Conservation (phyloP, 306 rosid species). For the Vicia faba region DNA sequence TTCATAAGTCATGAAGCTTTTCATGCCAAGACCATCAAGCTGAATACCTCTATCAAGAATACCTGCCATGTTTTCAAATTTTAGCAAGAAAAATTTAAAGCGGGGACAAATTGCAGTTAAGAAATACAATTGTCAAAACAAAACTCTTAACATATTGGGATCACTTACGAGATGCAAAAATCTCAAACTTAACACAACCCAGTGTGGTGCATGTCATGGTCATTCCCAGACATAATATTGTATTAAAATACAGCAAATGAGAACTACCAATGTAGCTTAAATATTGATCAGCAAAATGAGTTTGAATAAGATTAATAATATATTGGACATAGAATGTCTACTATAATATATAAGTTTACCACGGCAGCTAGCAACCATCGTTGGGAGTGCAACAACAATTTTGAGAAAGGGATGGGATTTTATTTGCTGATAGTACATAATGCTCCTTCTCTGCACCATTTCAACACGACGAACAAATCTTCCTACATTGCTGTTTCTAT, state of each 20-base stretch:
- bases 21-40: conserved; percentile 86
- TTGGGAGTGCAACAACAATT: conserved; percentile 90
- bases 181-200: conserved; percentile 4
- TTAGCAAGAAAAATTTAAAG: conserved; percentile 27
- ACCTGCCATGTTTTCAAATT: conserved; percentile 56
- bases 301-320: conserved; percentile 25
- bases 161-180: conserved; percentile 29
- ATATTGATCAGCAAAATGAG: conserved; percentile 17
- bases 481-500: conserved; percentile 72
- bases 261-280: conserved; percentile 19
- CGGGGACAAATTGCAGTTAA: conserved; percentile 12
- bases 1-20: conserved; percentile 91
- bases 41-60: conserved; percentile 95
- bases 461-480: conserved; percentile 72
- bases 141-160: neutral
- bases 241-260: conserved; percentile 30
- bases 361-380: conserved; percentile 98
- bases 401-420: conserved; percentile 77
- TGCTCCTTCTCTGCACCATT: conserved; percentile 79
- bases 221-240: conserved; percentile 19
- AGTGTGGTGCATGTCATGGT: neutral
- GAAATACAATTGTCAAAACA: conserved; percentile 14
- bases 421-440: conserved; percentile 90
- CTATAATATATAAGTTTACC: conserved; percentile 51
- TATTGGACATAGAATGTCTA: conserved; percentile 22